Percentiles rank a stretch among this genome's conserved stretches.
These are phyloP conservation scores for Didymella sp. DNA, from an alignment of 2,329 filamentous ascomycete genomes.

Conservation along the genomic window DNA sequence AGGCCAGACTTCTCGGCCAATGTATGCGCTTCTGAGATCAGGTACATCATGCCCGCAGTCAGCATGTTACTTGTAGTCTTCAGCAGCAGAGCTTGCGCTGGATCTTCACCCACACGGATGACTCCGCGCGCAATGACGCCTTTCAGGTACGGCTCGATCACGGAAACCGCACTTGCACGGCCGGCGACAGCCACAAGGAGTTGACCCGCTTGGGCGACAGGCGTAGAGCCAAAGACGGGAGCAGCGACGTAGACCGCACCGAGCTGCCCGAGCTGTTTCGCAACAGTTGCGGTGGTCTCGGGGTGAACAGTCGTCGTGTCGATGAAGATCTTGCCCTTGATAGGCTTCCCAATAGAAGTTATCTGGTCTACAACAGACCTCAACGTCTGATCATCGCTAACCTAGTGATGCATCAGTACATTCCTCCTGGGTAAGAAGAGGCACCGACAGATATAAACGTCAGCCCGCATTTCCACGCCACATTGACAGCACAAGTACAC, in stretches of 20 bases:
- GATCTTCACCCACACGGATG: conserved; percentile 54
- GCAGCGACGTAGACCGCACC: conserved; percentile 52
- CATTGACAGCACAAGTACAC: conserved; percentile 23
- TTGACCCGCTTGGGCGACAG: conserved; percentile 56
- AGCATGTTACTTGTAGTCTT: conserved; percentile 61
- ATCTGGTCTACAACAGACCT: conserved; percentile 41
- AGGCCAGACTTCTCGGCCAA: conserved; percentile 58
- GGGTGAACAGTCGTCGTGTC: conserved; percentile 62
- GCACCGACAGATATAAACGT: conserved; percentile 47
- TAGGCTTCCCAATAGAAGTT: conserved; percentile 18
- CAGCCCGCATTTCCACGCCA: conserved; percentile 31
- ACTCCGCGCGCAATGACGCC: conserved; percentile 53
- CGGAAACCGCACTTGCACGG: conserved; percentile 43
- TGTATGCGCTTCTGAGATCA: conserved; percentile 59
- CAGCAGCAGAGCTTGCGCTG: conserved; percentile 55
- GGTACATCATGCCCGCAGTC: conserved; percentile 58
- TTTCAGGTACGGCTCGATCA: conserved; percentile 51
- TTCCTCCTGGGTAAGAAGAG: neutral
- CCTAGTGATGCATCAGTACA: conserved; percentile 15
- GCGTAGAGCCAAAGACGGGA: conserved; percentile 61
- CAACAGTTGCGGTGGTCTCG: conserved; percentile 46
- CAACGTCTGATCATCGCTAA: conserved; percentile 54
- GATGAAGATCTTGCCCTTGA: conserved; percentile 54
- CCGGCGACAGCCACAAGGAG: conserved; percentile 59
- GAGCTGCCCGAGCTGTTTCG: conserved; percentile 35